phyloP scores from a whole-genome alignment of 2,329 filamentous ascomycete species.

The Alternaria longipes region DNA sequence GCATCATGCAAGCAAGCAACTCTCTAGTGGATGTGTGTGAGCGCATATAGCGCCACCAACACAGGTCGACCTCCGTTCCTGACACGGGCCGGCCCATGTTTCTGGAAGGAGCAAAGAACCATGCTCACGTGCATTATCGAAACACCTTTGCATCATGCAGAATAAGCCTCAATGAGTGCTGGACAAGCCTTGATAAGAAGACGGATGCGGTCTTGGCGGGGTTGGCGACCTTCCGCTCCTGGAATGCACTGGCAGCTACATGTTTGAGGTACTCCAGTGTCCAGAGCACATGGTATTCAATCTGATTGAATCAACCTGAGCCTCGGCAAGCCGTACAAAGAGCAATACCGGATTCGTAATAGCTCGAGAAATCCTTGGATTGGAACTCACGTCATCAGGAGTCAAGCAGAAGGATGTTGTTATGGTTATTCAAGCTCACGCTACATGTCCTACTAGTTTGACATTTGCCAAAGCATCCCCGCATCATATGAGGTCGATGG shows the following conservation, averaged over 20 bases:
- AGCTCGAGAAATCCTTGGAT: too few relatives aligned
- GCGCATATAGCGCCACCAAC: constrained; percentile 12
- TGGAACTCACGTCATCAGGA: too few relatives aligned
- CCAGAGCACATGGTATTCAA: neutral
- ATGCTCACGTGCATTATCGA: constrained; percentile 4
- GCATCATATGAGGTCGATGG: neutral
- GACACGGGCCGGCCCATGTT: constrained; percentile 11
- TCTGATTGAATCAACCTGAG: neutral
- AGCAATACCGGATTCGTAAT: too few relatives aligned
- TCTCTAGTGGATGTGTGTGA: neutral
- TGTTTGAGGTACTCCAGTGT: neutral
- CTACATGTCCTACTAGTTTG: too few relatives aligned
- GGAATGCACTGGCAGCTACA: neutral
- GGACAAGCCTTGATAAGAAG: constrained; percentile 1
- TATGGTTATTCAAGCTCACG: too few relatives aligned
- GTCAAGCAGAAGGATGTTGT: too few relatives aligned
- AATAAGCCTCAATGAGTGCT: neutral
- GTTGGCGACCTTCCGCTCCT: neutral
- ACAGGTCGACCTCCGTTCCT: neutral
- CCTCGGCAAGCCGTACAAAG: too few relatives aligned
- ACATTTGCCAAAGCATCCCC: too few relatives aligned
- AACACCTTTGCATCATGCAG: neutral
- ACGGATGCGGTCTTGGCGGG: neutral
- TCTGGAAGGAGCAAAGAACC: constrained; percentile 5
- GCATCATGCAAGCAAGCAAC: neutral